Conservation (phyloP, 1,284 basidiomycete species). For the Puccinia hordei region DNA sequence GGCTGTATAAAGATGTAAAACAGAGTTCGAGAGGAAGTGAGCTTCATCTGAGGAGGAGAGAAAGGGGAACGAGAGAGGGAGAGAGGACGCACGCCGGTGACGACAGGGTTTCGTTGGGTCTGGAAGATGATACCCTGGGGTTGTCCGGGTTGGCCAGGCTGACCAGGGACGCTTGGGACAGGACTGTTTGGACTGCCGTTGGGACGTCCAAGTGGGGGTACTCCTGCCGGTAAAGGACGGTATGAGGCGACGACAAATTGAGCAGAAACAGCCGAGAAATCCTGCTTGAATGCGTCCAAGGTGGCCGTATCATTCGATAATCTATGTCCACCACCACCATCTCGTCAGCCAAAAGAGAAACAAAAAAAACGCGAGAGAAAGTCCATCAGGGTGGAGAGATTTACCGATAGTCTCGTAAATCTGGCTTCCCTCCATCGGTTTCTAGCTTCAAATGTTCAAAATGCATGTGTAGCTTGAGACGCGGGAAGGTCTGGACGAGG, state of each 20-base stretch:
- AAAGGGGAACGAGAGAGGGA: background rate
- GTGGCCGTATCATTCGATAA: slow-evolving; percentile 40
- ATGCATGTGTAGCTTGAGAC: slow-evolving; percentile 51
- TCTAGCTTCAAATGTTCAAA: slow-evolving; percentile 52
- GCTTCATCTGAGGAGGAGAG: background rate
- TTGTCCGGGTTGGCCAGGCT: slow-evolving; percentile 9
- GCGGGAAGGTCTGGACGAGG: slow-evolving; percentile 43
- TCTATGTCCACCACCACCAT: background rate
- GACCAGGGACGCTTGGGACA: background rate
- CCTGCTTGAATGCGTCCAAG: slow-evolving; percentile 28
- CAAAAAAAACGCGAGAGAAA: too few species aligned
- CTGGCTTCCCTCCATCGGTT: slow-evolving; percentile 28
- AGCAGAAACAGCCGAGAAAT: background rate
- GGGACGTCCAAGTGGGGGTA: slow-evolving; percentile 11
- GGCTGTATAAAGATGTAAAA: too few species aligned
- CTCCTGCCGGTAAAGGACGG: slow-evolving; percentile 3
- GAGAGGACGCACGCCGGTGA: slow-evolving; percentile 27
- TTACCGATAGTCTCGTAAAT: slow-evolving; percentile 42
- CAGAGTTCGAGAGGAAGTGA: too few species aligned
- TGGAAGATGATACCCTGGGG: slow-evolving; percentile 41
- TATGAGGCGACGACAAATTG: background rate
- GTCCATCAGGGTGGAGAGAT: background rate
- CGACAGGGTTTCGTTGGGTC: slow-evolving; percentile 26
- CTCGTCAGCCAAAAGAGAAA: too few species aligned
- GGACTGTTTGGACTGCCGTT: slow-evolving; percentile 2